Conservation (phyloP, 208 protist genomes). For the Acanthamoeba polyphaga region DNA sequence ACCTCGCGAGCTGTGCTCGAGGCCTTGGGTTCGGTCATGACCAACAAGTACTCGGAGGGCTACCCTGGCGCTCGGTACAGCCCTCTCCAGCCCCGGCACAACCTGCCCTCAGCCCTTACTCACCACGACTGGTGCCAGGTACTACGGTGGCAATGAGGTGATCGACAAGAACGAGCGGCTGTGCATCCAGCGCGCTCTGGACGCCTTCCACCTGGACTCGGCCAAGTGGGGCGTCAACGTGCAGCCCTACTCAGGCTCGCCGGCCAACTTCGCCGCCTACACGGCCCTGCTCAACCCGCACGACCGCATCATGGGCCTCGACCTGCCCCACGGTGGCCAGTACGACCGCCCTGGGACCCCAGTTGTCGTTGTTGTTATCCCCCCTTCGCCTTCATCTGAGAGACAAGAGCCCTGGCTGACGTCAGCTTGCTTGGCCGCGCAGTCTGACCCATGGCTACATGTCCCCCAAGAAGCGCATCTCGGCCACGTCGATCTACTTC, state of each 20-base stretch:
- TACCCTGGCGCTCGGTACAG: constrained; percentile 89
- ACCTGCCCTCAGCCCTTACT: not conserved
- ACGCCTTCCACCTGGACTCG: constrained; percentile 95
- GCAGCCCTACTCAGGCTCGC: constrained; percentile 91
- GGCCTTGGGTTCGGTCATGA: constrained; percentile 90
- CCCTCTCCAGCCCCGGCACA: not conserved
- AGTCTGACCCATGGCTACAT: constrained; percentile 88
- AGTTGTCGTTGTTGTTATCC: not conserved
- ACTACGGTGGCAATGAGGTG: constrained; percentile 91
- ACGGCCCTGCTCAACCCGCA: constrained; percentile 89
- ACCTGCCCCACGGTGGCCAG: constrained; percentile 87
- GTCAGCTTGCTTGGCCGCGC: not conserved
- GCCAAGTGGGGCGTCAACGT: constrained; percentile 94
- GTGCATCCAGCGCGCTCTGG: constrained; percentile 94
- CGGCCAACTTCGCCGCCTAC: constrained; percentile 92
- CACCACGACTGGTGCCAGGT: constrained; percentile 53
- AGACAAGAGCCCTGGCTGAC: not conserved
- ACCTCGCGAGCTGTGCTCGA: constrained; percentile 91
- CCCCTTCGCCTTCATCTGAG: not conserved
- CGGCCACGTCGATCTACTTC: constrained; percentile 87
- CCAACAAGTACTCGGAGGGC: constrained; percentile 94
- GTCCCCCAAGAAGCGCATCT: constrained; percentile 86
- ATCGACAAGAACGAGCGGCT: constrained; percentile 89
- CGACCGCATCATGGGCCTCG: constrained; percentile 88
- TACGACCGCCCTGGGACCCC: constrained; percentile 13